phyloP scores from a whole-genome alignment of 179 eudicot genomes.

The Beta lomatogona region DNA sequence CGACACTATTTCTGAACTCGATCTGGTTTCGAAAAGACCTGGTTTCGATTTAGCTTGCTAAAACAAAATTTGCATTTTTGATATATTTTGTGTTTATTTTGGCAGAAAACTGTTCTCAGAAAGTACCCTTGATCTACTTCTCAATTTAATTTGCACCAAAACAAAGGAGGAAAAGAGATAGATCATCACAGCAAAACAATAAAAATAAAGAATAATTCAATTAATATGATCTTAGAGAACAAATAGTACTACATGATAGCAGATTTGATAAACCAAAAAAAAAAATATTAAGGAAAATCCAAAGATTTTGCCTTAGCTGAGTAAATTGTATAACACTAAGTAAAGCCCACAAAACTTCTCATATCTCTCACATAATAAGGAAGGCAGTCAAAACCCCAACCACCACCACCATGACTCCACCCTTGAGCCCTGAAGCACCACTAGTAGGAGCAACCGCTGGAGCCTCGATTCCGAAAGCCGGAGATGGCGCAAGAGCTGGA shows the following conservation, averaged over 20 bases:
- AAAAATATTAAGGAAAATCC: constrained; percentile 30
- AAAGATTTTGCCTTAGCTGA: constrained; percentile 31
- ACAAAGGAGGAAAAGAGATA: background rate
- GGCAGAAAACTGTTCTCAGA: too few species aligned
- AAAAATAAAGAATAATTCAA: constrained; percentile 6
- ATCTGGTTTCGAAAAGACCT: too few species aligned
- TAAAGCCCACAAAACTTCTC: background rate
- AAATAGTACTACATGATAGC: background rate
- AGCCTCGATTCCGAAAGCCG: constrained; percentile 34
- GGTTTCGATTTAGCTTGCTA: too few species aligned
- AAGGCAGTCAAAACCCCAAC: constrained; percentile 34
- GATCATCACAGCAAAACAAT: background rate
- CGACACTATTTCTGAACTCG: too few species aligned
- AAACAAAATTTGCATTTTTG: too few species aligned
- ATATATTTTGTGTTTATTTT: too few species aligned
- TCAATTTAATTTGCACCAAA: too few species aligned
- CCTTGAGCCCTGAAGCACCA: constrained; percentile 31
- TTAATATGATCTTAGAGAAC: background rate
- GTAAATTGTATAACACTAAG: background rate
- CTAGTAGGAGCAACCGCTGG: constrained; percentile 60
- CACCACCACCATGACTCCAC: constrained; percentile 31
- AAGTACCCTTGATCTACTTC: too few species aligned
- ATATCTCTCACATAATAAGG: constrained; percentile 20
- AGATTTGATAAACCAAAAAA: background rate
- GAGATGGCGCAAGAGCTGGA: constrained; percentile 38